Evolutionary conservation across 2,329 filamentous ascomycete genomes (phyloP).

Genomic region (Fusarium tupiense): DNA sequence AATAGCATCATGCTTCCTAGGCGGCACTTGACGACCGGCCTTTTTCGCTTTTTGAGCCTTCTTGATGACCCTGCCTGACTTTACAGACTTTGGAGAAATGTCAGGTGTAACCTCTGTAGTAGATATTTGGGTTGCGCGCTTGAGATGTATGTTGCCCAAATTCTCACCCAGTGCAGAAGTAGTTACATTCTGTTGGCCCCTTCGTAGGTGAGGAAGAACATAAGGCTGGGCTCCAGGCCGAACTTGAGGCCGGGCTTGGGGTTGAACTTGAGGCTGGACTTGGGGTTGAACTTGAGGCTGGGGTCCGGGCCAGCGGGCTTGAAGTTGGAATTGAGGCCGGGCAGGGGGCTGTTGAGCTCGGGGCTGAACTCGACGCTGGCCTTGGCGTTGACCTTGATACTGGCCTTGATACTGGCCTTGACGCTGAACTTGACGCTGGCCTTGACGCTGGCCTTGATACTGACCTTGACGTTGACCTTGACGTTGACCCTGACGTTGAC

Average conservation of each 20-base stretch:
- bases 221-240: neutral
- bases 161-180: neutral
- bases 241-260: neutral
- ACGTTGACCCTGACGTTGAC: fast-evolving
- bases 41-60: neutral
- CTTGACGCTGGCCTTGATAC: neutral
- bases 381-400: neutral
- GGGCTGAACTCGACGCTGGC: neutral
- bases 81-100: neutral
- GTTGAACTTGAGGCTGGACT: neutral
- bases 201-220: neutral
- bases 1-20: neutral
- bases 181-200: neutral
- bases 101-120: neutral
- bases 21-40: neutral
- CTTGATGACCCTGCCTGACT: constrained; percentile 13
- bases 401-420: neutral
- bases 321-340: neutral
- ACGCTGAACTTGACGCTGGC: fast-evolving
- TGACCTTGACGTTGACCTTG: neutral
- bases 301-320: too few species aligned
- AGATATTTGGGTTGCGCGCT: constrained; percentile 7
- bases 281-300: neutral
- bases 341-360: neutral
- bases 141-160: neutral